phyloP scores from a whole-genome alignment of 148 eudicot genomes.

The Amaranthus hypochondriacus region DNA sequence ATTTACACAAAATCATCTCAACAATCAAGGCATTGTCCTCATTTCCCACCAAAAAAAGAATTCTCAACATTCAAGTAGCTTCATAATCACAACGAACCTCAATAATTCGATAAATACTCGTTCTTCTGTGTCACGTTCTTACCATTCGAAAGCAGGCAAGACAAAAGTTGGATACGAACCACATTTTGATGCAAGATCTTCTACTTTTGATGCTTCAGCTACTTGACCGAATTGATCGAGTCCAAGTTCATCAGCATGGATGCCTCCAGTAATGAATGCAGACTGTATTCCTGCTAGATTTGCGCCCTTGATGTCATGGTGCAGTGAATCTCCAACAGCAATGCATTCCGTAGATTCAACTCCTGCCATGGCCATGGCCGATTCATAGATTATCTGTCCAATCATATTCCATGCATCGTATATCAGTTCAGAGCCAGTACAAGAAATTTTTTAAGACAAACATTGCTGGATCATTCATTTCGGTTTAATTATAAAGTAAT shows the following conservation, averaged over 20 bases:
- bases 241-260: constrained; percentile 85
- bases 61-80: too few relatives aligned
- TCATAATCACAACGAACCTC: too few relatives aligned
- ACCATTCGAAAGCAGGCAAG: constrained; percentile 75
- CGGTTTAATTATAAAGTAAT: too few relatives aligned
- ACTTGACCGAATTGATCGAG: constrained; percentile 52
- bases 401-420: not conserved
- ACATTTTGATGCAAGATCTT: constrained; percentile 51
- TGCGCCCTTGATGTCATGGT: constrained; percentile 94
- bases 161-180: constrained; percentile 64
- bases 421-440: constrained; percentile 3
- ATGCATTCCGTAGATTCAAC: constrained; percentile 70
- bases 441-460: not conserved
- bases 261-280: constrained; percentile 63
- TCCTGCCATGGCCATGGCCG: constrained; percentile 72
- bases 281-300: constrained; percentile 71
- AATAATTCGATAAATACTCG: too few relatives aligned
- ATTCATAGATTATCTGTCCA: constrained; percentile 65
- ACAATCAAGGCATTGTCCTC: too few relatives aligned
- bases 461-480: not conserved
- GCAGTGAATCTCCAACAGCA: constrained; percentile 92
- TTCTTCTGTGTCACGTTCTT: not conserved
- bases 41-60: too few relatives aligned
- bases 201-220: constrained; percentile 50
- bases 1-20: too few relatives aligned